These are phyloP conservation scores for Microdochium bolleyi DNA, from an alignment of 2,329 filamentous ascomycete genomes.

Conservation along the genomic window DNA sequence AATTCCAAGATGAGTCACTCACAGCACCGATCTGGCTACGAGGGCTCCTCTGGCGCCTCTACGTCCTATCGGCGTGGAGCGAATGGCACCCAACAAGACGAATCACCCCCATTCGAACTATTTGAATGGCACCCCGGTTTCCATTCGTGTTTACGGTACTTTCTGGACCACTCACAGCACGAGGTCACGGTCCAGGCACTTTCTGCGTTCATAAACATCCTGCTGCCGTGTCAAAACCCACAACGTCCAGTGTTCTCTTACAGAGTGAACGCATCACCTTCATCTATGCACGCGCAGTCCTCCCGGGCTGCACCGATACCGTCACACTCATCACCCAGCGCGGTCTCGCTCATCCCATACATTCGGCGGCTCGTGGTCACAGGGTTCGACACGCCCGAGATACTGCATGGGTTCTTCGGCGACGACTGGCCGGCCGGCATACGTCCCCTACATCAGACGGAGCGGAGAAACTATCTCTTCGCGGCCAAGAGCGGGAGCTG, in stretches of 20 bases:
- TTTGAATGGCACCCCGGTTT: conserved; percentile 91
- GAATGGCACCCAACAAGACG: conserved; percentile 8
- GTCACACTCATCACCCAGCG: conserved; percentile 22
- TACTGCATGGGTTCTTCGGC: conserved; percentile 96
- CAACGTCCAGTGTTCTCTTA: conserved; percentile 35
- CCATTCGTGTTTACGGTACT: conserved; percentile 83
- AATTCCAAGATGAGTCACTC: too few species aligned
- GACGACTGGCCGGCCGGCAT: conserved; percentile 81
- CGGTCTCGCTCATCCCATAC: conserved; percentile 75
- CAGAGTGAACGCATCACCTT: conserved; percentile 22
- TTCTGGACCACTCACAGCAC: conserved; percentile 85
- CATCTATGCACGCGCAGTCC: conserved; percentile 21
- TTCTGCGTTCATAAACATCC: conserved; percentile 86
- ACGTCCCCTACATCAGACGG: conserved; percentile 76
- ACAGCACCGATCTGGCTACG: too few species aligned
- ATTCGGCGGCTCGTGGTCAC: conserved; percentile 85
- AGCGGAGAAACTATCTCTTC: conserved; percentile 90
- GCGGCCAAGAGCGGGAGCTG: conserved; percentile 88
- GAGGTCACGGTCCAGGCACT: conserved; percentile 76
- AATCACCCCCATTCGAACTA: conserved; percentile 53
- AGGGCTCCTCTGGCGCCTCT: too few species aligned
- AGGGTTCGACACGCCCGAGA: conserved; percentile 76
- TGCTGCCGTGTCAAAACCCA: conserved; percentile 72
- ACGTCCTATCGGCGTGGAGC: too few species aligned
- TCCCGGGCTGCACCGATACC: conserved; percentile 16